Base-by-base conservation (phyloP, 192 early-diverging fungal genomes). In the Podila epicladia region DNA sequence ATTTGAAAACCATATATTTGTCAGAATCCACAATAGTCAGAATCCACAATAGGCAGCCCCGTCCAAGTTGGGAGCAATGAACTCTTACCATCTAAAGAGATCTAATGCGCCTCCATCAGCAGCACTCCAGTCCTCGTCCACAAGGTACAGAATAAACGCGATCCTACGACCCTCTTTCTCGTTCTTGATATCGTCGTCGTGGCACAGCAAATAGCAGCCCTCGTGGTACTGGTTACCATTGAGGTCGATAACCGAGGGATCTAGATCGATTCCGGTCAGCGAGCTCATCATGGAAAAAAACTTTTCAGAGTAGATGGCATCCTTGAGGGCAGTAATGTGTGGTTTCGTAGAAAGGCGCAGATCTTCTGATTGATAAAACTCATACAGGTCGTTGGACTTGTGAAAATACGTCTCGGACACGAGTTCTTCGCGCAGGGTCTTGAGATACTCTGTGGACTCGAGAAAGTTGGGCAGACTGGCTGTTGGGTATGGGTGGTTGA, bases 71-170 rank as follows among this genome's bases (percentile, higher is more conserved):
- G 24, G 22, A 55, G 53, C 20, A 22, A 1, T 8, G n/a, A 55
- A 3, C 8, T 9, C 73, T 82, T 68, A 86, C 86, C 62, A 76
- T 53, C 73, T 82, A 68, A 92, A 92, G n/a, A 93, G 72, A 24
- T 91, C 90, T 59, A 93, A 72, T 0, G 87, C 75, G 0, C 92
- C 92, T 28, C 92, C 92, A 29, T 93, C 89, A 0, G 58, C 83
- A 51, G 78, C 85, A n/a, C 67, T 67, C 92, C 92, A 93, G 37
- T 88, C 83, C 37, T 90, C 85, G 50, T 91, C 89, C 20, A 92
- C 90, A 58, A 93, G 72, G 58, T 93, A 93, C 8, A 93, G 85
- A 53, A 93, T 93, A 73, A 92, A 93, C 3, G 92, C 92, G 29
- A 93, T 89, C 51, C 86, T 82, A 24, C 92, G 87, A 20, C 86